Percentiles rank a stretch among this genome's conserved stretches.
Conservation (phyloP, 495 filamentous ascomycete species). For the Daldinia bambusicola region DNA sequence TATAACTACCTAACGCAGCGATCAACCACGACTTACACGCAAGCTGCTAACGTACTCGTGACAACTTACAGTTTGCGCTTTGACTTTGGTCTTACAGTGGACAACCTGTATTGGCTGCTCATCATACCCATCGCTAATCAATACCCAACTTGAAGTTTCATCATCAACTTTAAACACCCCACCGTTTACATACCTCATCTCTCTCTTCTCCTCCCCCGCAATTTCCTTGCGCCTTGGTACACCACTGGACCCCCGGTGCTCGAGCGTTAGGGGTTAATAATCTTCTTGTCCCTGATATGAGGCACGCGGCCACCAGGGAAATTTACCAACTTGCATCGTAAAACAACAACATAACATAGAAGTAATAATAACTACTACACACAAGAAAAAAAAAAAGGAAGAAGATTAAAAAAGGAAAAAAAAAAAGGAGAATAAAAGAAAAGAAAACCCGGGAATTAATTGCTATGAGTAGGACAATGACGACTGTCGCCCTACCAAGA, state of each 20-base stretch:
- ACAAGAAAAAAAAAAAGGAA: too few species aligned
- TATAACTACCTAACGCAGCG: background rate
- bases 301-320: conserved; percentile 11
- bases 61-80: conserved; percentile 10
- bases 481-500: conserved; percentile 64
- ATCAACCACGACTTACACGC: conserved; percentile 8
- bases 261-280: conserved; percentile 1
- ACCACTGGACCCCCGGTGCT: conserved; percentile 6
- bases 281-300: conserved; percentile 23
- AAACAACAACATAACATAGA: conserved; percentile 17
- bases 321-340: conserved; percentile 4
- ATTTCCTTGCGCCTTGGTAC: conserved; percentile 11
- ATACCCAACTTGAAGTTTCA: background rate
- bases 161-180: conserved; percentile 15
- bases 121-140: conserved; percentile 21
- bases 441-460: background rate
- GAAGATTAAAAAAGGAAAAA: too few species aligned
- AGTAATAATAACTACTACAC: conserved; percentile 6
- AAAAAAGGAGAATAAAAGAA: too few species aligned
- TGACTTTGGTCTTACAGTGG: conserved; percentile 21
- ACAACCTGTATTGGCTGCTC: conserved; percentile 1
- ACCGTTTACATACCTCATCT: conserved; percentile 8
- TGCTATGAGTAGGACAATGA: conserved; percentile 53
- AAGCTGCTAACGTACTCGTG: conserved; percentile 21
- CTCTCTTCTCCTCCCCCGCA: conserved; percentile 8